These are phyloP conservation scores for Yamagishiella unicocca DNA, from an alignment of 139 green algal genomes.

Conservation along the genomic window DNA sequence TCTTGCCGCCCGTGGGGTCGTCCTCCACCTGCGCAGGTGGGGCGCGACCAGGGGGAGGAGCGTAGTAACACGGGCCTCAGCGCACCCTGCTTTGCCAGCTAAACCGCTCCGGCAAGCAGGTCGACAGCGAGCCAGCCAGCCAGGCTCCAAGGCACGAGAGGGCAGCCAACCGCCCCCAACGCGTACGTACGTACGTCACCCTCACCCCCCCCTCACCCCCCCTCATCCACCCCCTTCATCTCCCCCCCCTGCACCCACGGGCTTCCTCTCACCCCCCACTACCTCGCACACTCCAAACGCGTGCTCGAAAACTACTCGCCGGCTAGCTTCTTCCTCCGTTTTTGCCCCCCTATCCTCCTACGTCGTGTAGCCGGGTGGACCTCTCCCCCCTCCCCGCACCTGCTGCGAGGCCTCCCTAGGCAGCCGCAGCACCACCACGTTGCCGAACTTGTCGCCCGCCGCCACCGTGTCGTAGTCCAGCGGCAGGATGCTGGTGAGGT, in stretches of 20 bases:
- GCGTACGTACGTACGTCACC: too few relatives aligned
- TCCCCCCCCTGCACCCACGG: background rate
- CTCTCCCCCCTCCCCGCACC: slow-evolving; percentile 54
- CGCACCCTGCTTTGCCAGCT: background rate
- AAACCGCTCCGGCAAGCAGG: background rate
- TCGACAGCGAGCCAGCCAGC: background rate
- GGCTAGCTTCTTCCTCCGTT: too few relatives aligned
- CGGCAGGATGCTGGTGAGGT: slow-evolving; percentile 83
- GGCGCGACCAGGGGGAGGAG: background rate
- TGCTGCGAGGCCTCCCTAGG: slow-evolving; percentile 86
- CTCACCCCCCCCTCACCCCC: too few relatives aligned
- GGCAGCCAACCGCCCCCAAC: too few relatives aligned
- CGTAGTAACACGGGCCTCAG: background rate
- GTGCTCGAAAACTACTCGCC: too few relatives aligned
- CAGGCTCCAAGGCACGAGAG: too few relatives aligned
- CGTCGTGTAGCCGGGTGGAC: too few relatives aligned
- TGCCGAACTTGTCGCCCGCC: slow-evolving; percentile 97
- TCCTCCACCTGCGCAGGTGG: slow-evolving; percentile 96
- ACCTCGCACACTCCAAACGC: too few relatives aligned
- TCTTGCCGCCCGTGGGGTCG: slow-evolving; percentile 96
- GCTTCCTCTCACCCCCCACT: too few relatives aligned
- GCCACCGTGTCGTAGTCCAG: slow-evolving; percentile 98
- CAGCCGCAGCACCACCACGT: slow-evolving; percentile 91
- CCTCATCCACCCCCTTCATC: background rate
- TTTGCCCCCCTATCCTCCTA: too few relatives aligned